Evolutionary conservation across 73 alveolate genomes (phyloP), one percentile per base, ranked within the genome.

Genomic region (Durusdinium trenchii): DNA sequence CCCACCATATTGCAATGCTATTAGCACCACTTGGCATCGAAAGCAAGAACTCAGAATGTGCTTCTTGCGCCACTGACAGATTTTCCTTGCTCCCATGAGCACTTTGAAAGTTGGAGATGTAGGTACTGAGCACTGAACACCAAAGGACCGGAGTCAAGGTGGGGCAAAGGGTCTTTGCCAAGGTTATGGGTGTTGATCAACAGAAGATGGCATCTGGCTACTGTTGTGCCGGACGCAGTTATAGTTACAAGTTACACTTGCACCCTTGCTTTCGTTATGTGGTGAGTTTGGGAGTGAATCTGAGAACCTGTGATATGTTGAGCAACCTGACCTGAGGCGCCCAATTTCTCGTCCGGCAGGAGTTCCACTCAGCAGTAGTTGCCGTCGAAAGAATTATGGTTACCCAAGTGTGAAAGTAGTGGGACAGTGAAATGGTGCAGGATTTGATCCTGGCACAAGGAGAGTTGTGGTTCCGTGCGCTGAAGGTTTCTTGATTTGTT

Each of bases 111-210:
- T n/a, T n/a, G n/a, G n/a, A n/a, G n/a, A n/a, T n/a, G n/a, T n/a
- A n/a, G n/a, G n/a, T n/a, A n/a, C n/a, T n/a, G n/a, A n/a, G n/a
- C n/a, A n/a, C n/a, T n/a, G n/a, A n/a, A n/a, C n/a, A n/a, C n/a
- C n/a, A n/a, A n/a, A n/a, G n/a, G n/a, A n/a, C n/a, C n/a, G n/a
- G n/a, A n/a, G n/a, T n/a, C n/a, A n/a, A n/a, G n/a, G n/a, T n/a
- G n/a, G n/a, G n/a, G n/a, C n/a, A n/a, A n/a, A n/a, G n/a, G n/a
- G n/a, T n/a, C 67, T 38, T 43, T 12, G 16, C 23, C 64, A 32
- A 90, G 98, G 98, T 91, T n/a, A 1, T 91, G 35, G 98, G 98
- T 47, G 75, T 87, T 23, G 69, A 91, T 54, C 98, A 91, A 76
- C 64, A 23, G 36, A 45, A 43, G 38, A 42, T 91, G 73, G 98